Evolutionary conservation across 2,329 filamentous ascomycete genomes (phyloP).

Genomic region (Cercospora nicotianae): DNA sequence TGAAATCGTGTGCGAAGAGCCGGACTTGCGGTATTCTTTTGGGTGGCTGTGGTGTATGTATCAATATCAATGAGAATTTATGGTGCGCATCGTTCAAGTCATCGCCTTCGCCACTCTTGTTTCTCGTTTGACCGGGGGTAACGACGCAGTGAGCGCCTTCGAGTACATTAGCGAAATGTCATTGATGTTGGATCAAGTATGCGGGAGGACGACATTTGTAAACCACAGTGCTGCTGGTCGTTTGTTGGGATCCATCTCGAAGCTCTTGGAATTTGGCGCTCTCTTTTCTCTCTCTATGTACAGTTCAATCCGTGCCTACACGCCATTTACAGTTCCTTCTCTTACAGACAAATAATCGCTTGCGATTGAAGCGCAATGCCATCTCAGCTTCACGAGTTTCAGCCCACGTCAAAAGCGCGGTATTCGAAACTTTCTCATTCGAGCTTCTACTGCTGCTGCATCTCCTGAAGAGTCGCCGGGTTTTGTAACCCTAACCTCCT

Average conservation of each 20-base stretch:
- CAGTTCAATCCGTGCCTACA: neutral
- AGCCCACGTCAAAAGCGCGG: neutral
- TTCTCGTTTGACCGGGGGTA: too few species aligned
- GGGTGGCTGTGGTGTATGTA: neutral
- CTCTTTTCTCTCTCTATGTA: neutral
- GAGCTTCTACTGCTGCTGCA: neutral
- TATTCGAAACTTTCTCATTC: neutral
- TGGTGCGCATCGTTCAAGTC: too few species aligned
- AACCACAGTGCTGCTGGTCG: too few species aligned
- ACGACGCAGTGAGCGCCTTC: too few species aligned
- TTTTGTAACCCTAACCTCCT: conserved; percentile 25
- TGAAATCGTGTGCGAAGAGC: neutral
- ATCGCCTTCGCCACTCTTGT: too few species aligned
- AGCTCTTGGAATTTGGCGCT: neutral
- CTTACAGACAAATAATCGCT: neutral
- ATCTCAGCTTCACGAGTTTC: neutral
- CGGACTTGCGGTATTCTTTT: neutral
- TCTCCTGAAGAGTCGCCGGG: conserved; percentile 10
- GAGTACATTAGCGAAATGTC: too few species aligned
- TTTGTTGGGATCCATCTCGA: neutral
- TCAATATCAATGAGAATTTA: too few species aligned
- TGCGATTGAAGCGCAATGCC: neutral
- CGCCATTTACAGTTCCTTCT: neutral
- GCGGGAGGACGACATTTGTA: too few species aligned
- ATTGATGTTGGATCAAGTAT: too few species aligned